Base-by-base conservation (phyloP, 2,329 filamentous ascomycete genomes). In the Monosporascus ibericus region DNA sequence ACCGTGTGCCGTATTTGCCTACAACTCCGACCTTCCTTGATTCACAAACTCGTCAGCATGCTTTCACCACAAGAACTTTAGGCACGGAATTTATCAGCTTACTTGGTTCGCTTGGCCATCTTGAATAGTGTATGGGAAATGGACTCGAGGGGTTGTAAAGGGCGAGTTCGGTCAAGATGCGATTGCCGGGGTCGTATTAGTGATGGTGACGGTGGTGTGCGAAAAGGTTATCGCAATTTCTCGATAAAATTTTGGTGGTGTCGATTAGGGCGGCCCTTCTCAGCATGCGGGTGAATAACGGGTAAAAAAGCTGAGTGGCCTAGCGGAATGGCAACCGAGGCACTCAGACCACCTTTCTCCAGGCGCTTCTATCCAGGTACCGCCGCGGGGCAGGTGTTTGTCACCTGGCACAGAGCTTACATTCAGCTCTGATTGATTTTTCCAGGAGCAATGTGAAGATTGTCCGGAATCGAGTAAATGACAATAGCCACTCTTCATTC, bases 1-100 rank as follows among this genome's bases (percentile, higher is more conserved):
- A 95, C 87, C 91, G 90, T 74, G 88, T 92, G 84, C 92, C 92
- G 81, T 96, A 96, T 86, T 96, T 95, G 80, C 92, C 90, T 82
- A 92, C 96, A 77, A 96, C 92, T 77, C 90, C 90, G 86, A 95
- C 91, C 88, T 96, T 95, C 88, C 42, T 44, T 44, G 24, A 8
- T 15, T 27, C 42, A 44, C 18, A n/a, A 42, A 8, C 22, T 15
- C 18, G 39, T 42, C 18, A 42, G 39, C n/a, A 42, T 9, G n/a
- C 9, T 42, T 44, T 44, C 22, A 14, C 30, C 30, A 14, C 7
- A 20, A 15, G 20, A 11, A 30, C 27, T 30, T 3, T 30, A 30
- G 27, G 27, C 27, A 30, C 17, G 5, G 2, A n/a, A 25, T 17
- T 30, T 44, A 5, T 27, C 24, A 27, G 24, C 42, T 8, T 44